Base-by-base conservation (phyloP, 306 rosid genomes). In the Cyclanthera cordifolia region DNA sequence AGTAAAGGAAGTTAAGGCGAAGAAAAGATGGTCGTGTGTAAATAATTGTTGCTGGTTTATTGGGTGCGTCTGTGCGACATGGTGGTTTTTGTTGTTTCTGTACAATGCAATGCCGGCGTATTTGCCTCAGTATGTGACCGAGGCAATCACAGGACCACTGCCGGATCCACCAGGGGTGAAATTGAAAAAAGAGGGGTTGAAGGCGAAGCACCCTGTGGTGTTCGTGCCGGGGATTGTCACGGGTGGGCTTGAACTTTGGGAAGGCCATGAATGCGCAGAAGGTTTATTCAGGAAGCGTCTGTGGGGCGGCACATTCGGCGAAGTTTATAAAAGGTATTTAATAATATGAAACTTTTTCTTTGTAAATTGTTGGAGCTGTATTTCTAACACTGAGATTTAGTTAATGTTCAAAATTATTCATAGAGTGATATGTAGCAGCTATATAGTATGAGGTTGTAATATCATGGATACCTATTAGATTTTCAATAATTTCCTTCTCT, bases 221-320 rank as follows among this genome's bases (percentile, higher is more conserved):
- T 89, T 89, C 46, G 96, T 89, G 53, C 94, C 94, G 0, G 91
- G 94, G 13, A 89, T 89, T 39, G 94, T 89, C 56, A 89, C 90
- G 2, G 90, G 96, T 16, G 94, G 89, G 20, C 96, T 89, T 21
- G 94, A 89, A 43, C 78, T 89, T 6, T 89, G 96, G 96, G 96
- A 87, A 74, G 96, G 96, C 25, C 96, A 77, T 34, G 87, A 75
- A 15, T 89, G 91, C 71, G 82, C 94, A 0, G 91, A 89, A 6
- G 94, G 91, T 10, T 69, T 89, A 69, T 85, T 89, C 78, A 75
- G 96, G 70, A 89, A 89, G 65, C 81, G 91, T 17, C 85, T 89
- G 64, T 86, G 87, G 94, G 96, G 96, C 34, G 94, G 94, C 59
- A 86, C 90, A 10, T 89, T 89, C 67, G 94, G 96, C 19, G 96